Percentiles rank a stretch among this genome's conserved stretches.
phyloP scores from a whole-genome alignment of 1,139 yeast species.

The Yamadazyma friedrichii region DNA sequence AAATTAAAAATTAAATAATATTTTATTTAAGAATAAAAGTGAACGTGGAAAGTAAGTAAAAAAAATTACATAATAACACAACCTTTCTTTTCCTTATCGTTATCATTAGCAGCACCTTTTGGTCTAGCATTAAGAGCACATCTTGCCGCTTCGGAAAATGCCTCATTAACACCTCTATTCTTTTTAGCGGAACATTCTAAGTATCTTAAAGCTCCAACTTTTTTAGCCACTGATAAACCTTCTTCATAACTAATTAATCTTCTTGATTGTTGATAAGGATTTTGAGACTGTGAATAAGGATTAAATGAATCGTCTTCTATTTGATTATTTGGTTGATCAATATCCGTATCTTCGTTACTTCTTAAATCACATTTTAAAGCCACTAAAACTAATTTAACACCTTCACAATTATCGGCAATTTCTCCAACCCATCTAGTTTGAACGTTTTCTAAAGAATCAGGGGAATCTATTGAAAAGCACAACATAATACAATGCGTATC shows the following conservation, averaged over 20 bases:
- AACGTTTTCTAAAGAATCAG: slow-evolving; percentile 92
- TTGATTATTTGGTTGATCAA: slow-evolving; percentile 21
- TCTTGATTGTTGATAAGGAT: slow-evolving; percentile 41
- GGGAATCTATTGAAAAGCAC: slow-evolving; percentile 91
- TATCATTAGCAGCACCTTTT: slow-evolving; percentile 66
- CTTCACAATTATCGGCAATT: slow-evolving; percentile 94
- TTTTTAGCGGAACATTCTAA: slow-evolving; percentile 93
- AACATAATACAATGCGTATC: slow-evolving; percentile 97
- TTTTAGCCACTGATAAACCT: slow-evolving; percentile 65
- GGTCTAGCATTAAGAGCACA: slow-evolving; percentile 91
- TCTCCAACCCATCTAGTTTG: slow-evolving; percentile 96
- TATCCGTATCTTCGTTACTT: slow-evolving; percentile 38
- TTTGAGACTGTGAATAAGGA: slow-evolving; percentile 24
- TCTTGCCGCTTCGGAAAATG: slow-evolving; percentile 95
- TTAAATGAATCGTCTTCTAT: slow-evolving; percentile 36
- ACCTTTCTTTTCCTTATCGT: slow-evolving; percentile 42
- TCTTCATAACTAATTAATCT: slow-evolving; percentile 51
- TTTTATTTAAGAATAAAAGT: background rate
- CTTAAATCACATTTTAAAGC: slow-evolving; percentile 94
- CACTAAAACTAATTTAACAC: slow-evolving; percentile 88
- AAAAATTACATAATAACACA: slow-evolving; percentile 38
- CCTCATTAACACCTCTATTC: slow-evolving; percentile 94
- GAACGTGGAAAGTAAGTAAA: too few relatives aligned
- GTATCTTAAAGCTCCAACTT: slow-evolving; percentile 80
- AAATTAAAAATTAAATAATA: background rate